Percentiles rank a stretch among this genome's conserved stretches.
Evolutionary conservation across 257 asterid genomes (phyloP).

Genomic region (Solanum tarapatanum): DNA sequence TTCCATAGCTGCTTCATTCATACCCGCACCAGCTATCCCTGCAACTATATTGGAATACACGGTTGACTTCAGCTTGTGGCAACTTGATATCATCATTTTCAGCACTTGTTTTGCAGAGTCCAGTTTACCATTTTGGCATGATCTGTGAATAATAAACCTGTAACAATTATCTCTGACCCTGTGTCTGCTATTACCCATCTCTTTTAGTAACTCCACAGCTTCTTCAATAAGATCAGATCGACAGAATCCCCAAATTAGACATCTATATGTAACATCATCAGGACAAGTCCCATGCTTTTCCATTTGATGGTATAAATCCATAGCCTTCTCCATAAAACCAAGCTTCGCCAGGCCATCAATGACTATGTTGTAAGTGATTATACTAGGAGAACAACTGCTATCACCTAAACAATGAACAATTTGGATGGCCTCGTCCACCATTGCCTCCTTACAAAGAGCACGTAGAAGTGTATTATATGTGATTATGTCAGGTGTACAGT

Average conservation of each 20-base stretch:
- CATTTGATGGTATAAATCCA: constrained; percentile 60
- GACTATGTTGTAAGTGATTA: constrained; percentile 62
- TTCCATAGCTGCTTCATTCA: constrained; percentile 52
- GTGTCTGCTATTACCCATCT: constrained; percentile 27
- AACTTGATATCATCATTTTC: constrained; percentile 37
- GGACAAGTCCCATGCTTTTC: constrained; percentile 44
- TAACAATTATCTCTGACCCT: constrained; percentile 63
- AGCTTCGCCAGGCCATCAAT: constrained; percentile 71
- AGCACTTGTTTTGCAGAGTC: constrained; percentile 49
- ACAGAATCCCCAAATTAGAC: constrained; percentile 80
- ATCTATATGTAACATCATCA: constrained; percentile 68
- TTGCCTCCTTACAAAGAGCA: constrained; percentile 48
- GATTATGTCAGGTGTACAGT: constrained; percentile 51
- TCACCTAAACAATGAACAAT: constrained; percentile 29
- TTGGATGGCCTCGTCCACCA: constrained; percentile 57
- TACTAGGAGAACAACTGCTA: constrained; percentile 42
- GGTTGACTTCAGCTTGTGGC: constrained; percentile 14
- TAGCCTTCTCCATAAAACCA: constrained; percentile 58
- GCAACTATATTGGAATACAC: constrained; percentile 34
- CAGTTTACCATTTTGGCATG: constrained; percentile 48
- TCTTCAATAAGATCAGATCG: constrained; percentile 63
- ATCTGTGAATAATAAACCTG: constrained; percentile 47
- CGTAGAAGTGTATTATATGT: constrained; percentile 76
- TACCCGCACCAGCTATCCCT: constrained; percentile 55
- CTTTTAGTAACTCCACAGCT: constrained; percentile 49